Percentiles rank a stretch among this genome's conserved stretches.
Conservation (phyloP, 306 rosid species). For the Gastrolobium bilobum region DNA sequence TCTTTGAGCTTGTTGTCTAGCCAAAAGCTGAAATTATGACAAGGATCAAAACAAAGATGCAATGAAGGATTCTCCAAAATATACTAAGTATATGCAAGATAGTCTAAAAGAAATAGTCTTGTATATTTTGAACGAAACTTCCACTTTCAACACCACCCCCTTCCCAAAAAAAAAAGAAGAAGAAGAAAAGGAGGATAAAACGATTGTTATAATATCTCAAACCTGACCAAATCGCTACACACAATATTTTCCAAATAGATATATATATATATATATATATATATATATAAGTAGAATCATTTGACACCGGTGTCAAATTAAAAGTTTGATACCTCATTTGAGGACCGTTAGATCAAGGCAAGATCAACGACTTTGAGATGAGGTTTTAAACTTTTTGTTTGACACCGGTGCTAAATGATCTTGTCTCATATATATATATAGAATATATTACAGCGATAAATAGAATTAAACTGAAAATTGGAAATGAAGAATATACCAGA, state of each 20-base stretch:
- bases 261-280: neutral
- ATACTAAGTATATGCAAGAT: slow-evolving; percentile 18
- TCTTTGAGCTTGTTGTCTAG: slow-evolving; percentile 99
- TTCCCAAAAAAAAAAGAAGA: neutral
- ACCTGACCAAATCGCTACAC: slow-evolving; percentile 17
- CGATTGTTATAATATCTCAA: slow-evolving; percentile 21
- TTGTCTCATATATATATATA: neutral
- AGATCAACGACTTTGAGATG: no score
- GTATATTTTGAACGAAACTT: slow-evolving; percentile 7
- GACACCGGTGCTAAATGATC: no score
- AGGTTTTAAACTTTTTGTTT: no score
- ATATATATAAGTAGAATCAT: slow-evolving; percentile 15
- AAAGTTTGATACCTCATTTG: no score
- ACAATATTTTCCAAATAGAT: slow-evolving; percentile 31
- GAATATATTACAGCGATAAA: slow-evolving; percentile 31
- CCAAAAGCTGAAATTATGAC: slow-evolving; percentile 75
- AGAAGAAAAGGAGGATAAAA: neutral
- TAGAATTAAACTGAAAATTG: slow-evolving; percentile 21
- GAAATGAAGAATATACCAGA: slow-evolving; percentile 69
- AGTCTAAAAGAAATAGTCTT: slow-evolving; percentile 17
- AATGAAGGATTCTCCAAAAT: slow-evolving; percentile 38
- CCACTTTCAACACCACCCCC: neutral
- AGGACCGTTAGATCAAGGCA: no score
- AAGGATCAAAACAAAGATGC: slow-evolving; percentile 38
- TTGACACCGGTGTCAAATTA: no score